Evolutionary conservation across 108 stramenopile genomes (phyloP), one percentile per base, ranked within the genome.

Genomic region (Cyclostephanos tholiformis): DNA sequence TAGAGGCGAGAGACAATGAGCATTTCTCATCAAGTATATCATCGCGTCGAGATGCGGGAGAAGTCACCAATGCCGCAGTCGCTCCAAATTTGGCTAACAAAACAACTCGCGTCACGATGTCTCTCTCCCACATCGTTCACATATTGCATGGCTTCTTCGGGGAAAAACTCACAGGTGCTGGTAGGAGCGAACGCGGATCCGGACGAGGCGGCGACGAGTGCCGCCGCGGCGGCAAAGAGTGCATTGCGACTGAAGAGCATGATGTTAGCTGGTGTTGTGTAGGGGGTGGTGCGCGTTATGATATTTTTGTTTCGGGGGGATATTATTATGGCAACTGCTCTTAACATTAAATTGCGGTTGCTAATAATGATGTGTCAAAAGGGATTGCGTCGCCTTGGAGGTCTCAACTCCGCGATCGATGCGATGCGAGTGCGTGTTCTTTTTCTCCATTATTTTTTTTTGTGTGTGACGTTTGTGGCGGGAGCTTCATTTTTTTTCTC

Each of bases 171-270:
- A 79, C 78, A 67, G 7, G 61, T 74, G 72, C 67, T 46, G 12
- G 41, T 10, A 49, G 79, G 72, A 41, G 79, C 72, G 41, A 80
- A 80, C 25, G 79, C 79, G 12, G 79, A 49, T 10, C 41, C 60
- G 22, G 79, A 80, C 19, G 72, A 71, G 63, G 79, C 72, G 19
- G 72, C 72, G 16, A 38, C 62, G 19, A 80, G 27, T 10, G 79
- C 79, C 12, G 72, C 79, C 25, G 79, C 72, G 63, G 79, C 79
- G 51, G 71, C 67, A 29, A 80, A 63, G 9, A 80, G 53, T 41
- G 79, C 65, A 65, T 67, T 73, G 52, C 72, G 79, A 63, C 68
- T 72, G 49, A 80, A 74, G 30, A 68, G 62, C 79, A 80, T 80
- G 79, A 48, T 77, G 69, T 26, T 60, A 38, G 53, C 39, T 36